Base-by-base conservation (phyloP, 768 basidiomycete genomes). In the Rhodosporidiobolus odoratus region DNA sequence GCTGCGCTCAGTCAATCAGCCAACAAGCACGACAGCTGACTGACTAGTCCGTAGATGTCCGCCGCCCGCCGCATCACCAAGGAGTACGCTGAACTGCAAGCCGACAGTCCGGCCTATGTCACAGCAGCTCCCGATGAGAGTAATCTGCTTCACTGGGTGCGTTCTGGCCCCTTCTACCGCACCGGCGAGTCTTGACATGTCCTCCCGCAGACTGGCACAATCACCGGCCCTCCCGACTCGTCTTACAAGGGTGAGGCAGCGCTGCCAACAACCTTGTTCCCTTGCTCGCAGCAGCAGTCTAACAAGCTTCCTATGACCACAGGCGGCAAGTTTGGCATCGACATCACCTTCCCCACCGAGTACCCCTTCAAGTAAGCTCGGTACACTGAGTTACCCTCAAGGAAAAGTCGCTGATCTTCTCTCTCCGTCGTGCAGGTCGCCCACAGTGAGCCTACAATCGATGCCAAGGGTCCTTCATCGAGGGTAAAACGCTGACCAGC, bases 131-230 rank as follows among this genome's bases (percentile, higher is more conserved):
- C 74, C 2, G 67, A 75, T 61, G 70, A 72, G 65, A 40, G 9
- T 57, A 75, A 72, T 65, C 34, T 75, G 30, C 67, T 68, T 35
- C 70, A 72, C 67, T 74, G 73, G 73, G 73, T 71, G 2, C n/a
- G 73, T n/a, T 59, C 38, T 47, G n/a, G 25, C 12, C n/a, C 21
- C 27, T 17, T 21, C 41, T 3, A 17, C 23, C 34, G 7, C 30
- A 17, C 35, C 12, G 23, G 1, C 16, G n/a, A 25, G 27, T 12
- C 35, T 35, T 8, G 41, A 48, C 6, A 41, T n/a, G 10, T 34
- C 12, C 17, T 43, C 54, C 3, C 25, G 15, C 48, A 74, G 73
- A 71, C 70, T 38, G 74, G 70, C 25, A 52, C 30, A n/a, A 65
- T 75, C 54, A 59, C 52, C 21, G 74, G 74, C 21, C 74, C 74